Base-by-base conservation (phyloP, 495 filamentous ascomycete species). In the Trichoderma asperelloides region DNA sequence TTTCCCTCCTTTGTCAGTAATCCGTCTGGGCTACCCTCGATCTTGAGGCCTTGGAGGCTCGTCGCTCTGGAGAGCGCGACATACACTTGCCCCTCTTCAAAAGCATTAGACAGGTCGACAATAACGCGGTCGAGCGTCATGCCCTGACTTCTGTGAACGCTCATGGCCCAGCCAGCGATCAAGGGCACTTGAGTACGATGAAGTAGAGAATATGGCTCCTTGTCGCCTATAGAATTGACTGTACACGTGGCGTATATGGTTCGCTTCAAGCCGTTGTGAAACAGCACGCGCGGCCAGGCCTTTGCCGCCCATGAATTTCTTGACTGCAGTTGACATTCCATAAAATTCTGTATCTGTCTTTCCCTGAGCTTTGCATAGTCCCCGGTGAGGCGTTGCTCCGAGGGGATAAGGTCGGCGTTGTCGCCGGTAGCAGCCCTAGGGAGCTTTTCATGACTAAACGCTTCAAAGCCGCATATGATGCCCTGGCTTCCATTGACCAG, bases 401-500 rank as follows among this genome's bases (percentile, higher is more conserved):
- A 27, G 16, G 43, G 63, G 21, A 33, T 33, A 18, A 27, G 30
- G 12, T 30, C 6, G 21, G 11, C 37, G 16, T 25, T 80, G 51
- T 73, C 78, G 71, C 55, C 66, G 2, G 64, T 68, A 11, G 74
- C 74, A 18, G 74, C 74, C 16, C 79, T 72, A 63, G 84, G 86
- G 9, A 87, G 78, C 28, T 87, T 85, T 41, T 87, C 79, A 8
- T 82, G 78, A 11, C 84, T 78, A 70, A 87, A 89, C 1, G 77
- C 74, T 51, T 90, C 89, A 75, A 96, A 98, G 3, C 85, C 90
- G 23, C 88, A 78, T 12, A 98, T 87, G 66, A 88, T 86, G 1
- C 94, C 94, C 67, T 97, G 85, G 3, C 92, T 96, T 6, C 94
- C 94, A 70, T 98, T 98, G 71, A 95, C 93, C 0, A 97, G 86